Evolutionary conservation across 2,329 filamentous ascomycete species (phyloP).

Genomic region (Pestalotiopsis sp.): DNA sequence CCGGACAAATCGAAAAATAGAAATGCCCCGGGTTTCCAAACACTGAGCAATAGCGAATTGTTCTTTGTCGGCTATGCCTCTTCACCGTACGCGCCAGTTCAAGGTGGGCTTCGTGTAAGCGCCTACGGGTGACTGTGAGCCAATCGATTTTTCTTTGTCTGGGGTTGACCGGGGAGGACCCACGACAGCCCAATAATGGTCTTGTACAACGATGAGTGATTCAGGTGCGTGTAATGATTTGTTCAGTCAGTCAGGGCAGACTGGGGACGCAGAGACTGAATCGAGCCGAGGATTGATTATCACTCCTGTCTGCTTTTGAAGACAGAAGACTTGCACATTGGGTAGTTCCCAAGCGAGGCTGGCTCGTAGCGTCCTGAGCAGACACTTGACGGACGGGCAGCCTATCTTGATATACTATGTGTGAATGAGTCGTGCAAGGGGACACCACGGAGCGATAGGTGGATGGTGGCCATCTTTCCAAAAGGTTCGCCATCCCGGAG

Average conservation of each 20-base stretch:
- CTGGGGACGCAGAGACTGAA: background rate
- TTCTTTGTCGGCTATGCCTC: slow-evolving; percentile 26
- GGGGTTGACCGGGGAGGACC: slow-evolving; percentile 9
- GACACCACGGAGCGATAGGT: slow-evolving; percentile 26
- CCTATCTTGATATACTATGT: slow-evolving; percentile 9
- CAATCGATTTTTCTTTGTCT: slow-evolving; percentile 27
- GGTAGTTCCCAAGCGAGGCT: background rate
- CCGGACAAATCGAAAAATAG: slow-evolving; percentile 18
- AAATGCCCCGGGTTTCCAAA: slow-evolving; percentile 23
- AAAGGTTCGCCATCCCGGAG: slow-evolving; percentile 20
- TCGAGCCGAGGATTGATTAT: background rate
- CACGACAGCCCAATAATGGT: background rate
- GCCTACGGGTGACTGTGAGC: slow-evolving; percentile 24
- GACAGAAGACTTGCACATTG: slow-evolving; percentile 9
- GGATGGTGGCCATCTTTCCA: slow-evolving; percentile 29
- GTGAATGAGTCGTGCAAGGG: slow-evolving; percentile 21
- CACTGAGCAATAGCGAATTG: slow-evolving; percentile 16
- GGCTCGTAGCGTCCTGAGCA: background rate
- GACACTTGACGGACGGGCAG: background rate
- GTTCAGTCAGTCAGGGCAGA: background rate
- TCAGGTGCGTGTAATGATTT: background rate
- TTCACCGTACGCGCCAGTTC: slow-evolving; percentile 21
- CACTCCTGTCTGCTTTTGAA: background rate
- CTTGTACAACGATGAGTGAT: background rate
- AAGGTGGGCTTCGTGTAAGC: slow-evolving; percentile 24